Base-by-base conservation (phyloP, 352 stramenopile species). In the Plasmopara viticola region DNA sequence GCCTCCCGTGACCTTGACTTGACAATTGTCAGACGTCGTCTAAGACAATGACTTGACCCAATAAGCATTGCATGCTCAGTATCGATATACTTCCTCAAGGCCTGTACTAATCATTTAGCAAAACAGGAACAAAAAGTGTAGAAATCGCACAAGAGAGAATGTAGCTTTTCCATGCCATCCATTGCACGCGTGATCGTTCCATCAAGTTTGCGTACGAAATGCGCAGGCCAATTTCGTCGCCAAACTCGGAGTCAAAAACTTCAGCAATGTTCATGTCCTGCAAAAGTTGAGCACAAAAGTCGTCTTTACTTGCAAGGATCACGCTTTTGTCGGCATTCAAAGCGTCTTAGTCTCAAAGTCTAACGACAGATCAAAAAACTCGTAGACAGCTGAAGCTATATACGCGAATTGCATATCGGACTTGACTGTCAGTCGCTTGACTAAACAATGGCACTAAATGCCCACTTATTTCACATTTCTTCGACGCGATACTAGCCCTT, bases 221-320 rank as follows among this genome's bases (percentile, higher is more conserved):
- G 13, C 49, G 49, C 98, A 98, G 62, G 3, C 87, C 91, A 33
- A 86, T 59, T 9, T 87, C 92, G 31, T 94, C 89, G 29, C 95
- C 95, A 68, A 98, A 98, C 44, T 88, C 91, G n/a, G 89, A 96
- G n/a, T 95, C 96, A 0, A 95, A 94, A 18, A 97, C 94, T 15
- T 98, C 70, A 7, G 95, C 95, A 13, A 98, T 75, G 33, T 90
- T 81, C 59, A 95, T 85, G 20, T 79, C 62, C 44, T 92, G 78
- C 33, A 99, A 77, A 44, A 99, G 64, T 60, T 97, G 95, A 44
- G 95, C 76, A 71, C 90, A 98, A 44, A 94, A 51, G n/a, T 87
- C 76, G 46, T 84, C 78, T 5, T 70, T 64, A 38, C 74, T 67
- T 42, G 66, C 25, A 12, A 85, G 52, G 31, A 62, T 49, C 37